Base-by-base conservation (phyloP, 2,329 filamentous ascomycete species). In the Pyrenophora teres region DNA sequence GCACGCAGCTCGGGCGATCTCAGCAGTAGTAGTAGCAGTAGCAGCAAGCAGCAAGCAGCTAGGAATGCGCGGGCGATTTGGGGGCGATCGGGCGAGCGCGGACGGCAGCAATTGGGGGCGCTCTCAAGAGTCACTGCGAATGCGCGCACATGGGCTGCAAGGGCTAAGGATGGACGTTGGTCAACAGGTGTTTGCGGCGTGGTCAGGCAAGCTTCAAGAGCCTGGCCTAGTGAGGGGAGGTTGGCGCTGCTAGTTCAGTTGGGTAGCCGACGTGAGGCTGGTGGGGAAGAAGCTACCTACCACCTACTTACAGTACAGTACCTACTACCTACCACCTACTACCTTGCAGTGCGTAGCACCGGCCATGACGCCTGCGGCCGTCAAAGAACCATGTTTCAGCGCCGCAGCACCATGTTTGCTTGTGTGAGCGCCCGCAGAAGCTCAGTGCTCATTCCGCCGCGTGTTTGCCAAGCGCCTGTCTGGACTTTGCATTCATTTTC, bases 211-310 rank as follows among this genome's bases (percentile, higher is more conserved):
- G 46, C 46, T 43, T 25, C 35, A 19, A 19, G 19, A 30, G 27
- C 27, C 27, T 33, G 45, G 45, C 18, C 43, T 48, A 48, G 44
- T 52, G 50, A 46, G 44, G 39, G 23, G 51, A 50, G 46, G 51
- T 47, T 54, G 52, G 48, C 39, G 42, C 19, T 27, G 48, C 31
- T 36, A 32, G 38, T 21, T 27, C n/a, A 23, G 41, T 30, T 7
- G 48, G 33, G 27, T 30, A 30, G 27, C 19, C 40, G 27, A 19
- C 16, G 35, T 40, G 47, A 51, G 47, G 52, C 52, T 52, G 52
- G 43, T 50, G 53, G 53, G 53, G 50, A 46, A 52, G 52, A 42
- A 43, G 42, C 42, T 38, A 37, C 45, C 16, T 27, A 37, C 42
- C 30, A 21, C 16, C 40, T 30, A 15, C 15, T 15, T 15, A 15